A percentile compares a stretch with the other conserved stretches of the same genome.
Conservation (phyloP, 2,329 filamentous ascomycete genomes). For the Botrytis fragariae region DNA sequence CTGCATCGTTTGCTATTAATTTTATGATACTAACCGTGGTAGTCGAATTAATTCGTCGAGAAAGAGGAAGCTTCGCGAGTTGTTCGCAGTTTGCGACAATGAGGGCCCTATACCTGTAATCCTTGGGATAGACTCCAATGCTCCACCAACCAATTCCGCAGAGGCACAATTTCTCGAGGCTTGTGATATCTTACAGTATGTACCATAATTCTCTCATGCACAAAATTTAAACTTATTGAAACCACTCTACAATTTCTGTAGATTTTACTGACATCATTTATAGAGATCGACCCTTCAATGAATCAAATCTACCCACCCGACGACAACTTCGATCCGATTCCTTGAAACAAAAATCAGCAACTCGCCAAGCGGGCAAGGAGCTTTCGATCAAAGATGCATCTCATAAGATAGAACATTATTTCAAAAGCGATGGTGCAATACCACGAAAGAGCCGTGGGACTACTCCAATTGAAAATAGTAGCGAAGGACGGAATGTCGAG, state of each 20-base stretch:
- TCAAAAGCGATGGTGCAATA: constrained; percentile 32
- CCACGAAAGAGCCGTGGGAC: constrained; percentile 32
- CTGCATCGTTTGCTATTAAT: constrained; percentile 31
- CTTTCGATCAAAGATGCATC: constrained; percentile 23
- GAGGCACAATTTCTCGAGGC: constrained; percentile 57
- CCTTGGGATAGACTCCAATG: constrained; percentile 56
- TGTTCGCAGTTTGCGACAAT: constrained; percentile 76
- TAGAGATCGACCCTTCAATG: constrained; percentile 51
- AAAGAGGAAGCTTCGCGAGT: constrained; percentile 86
- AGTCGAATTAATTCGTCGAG: constrained; percentile 77
- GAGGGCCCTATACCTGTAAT: constrained; percentile 57
- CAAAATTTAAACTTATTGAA: background rate
- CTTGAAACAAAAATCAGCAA: constrained; percentile 42
- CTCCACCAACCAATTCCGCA: constrained; percentile 50
- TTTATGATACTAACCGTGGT: constrained; percentile 36
- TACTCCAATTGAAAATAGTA: constrained; percentile 30
- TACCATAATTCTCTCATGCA: constrained; percentile 29
- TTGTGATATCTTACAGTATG: constrained; percentile 60
- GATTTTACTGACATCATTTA: constrained; percentile 30
- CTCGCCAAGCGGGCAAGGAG: constrained; percentile 30
- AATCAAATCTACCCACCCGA: constrained; percentile 52
- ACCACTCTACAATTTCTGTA: background rate
- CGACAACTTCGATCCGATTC: constrained; percentile 47
- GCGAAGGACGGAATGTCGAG: constrained; percentile 24
- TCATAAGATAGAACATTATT: constrained; percentile 27